Evolutionary conservation across 495 filamentous ascomycete species (phyloP).

Genomic region (Oidiodendron maius): DNA sequence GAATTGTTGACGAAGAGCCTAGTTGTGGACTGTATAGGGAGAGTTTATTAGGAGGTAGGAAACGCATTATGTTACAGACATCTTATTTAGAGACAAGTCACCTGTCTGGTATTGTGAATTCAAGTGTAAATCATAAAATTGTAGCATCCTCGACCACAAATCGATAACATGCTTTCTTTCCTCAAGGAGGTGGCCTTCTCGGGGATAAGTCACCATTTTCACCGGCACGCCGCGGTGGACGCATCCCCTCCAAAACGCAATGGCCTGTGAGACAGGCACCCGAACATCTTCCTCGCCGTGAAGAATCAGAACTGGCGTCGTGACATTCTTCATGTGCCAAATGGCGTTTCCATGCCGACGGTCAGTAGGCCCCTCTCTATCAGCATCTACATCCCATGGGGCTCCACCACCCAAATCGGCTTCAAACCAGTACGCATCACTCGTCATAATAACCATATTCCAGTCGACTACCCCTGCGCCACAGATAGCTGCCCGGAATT

Average conservation of each 20-base stretch:
- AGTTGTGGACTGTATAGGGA: too few relatives aligned
- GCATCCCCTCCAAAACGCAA: not conserved
- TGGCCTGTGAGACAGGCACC: not conserved
- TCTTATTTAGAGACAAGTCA: too few relatives aligned
- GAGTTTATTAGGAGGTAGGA: too few relatives aligned
- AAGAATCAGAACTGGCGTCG: slow-evolving; percentile 7
- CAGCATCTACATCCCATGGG: not conserved
- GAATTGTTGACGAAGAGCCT: too few relatives aligned
- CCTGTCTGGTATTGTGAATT: too few relatives aligned
- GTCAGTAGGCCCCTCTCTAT: not conserved
- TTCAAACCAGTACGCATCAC: not conserved
- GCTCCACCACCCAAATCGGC: slow-evolving; percentile 4
- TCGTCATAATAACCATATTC: slow-evolving; percentile 2
- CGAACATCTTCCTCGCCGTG: slow-evolving; percentile 8
- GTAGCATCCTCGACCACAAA: not conserved
- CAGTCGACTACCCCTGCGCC: slow-evolving; percentile 7
- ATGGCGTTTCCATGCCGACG: not conserved
- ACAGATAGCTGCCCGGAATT: not conserved
- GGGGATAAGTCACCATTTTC: slow-evolving; percentile 4
- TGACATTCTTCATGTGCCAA: slow-evolving; percentile 6
- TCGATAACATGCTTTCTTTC: not conserved
- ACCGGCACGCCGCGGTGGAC: not conserved
- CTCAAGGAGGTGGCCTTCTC: slow-evolving; percentile 1
- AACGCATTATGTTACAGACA: too few relatives aligned
- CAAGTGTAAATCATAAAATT: not conserved